Percentiles rank a stretch among this genome's conserved stretches.
Conservation (phyloP, 1,139 yeast genomes). For the Lodderomyces beijingensis region DNA sequence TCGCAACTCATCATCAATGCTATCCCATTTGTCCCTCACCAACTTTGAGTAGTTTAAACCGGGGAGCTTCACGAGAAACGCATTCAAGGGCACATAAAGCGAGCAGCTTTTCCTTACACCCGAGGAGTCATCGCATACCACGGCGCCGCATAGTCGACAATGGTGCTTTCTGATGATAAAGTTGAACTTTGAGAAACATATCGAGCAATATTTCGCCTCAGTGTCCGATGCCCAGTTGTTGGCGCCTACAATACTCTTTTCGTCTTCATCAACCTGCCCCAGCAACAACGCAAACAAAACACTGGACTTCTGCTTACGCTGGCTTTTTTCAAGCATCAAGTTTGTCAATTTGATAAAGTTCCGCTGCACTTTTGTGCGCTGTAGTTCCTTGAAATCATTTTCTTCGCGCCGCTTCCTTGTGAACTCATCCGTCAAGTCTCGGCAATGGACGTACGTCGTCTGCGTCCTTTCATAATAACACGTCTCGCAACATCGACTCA, state of each 20-base stretch:
- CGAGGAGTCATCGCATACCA: conserved; percentile 68
- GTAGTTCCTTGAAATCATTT: conserved; percentile 42
- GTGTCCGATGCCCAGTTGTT: conserved; percentile 65
- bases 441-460: conserved; percentile 45
- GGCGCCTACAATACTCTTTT: conserved; percentile 36
- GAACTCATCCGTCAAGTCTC: conserved; percentile 49
- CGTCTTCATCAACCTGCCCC: conserved; percentile 30
- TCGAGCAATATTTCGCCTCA: conserved; percentile 49
- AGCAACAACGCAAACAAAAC: not conserved
- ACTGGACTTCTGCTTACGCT: not conserved
- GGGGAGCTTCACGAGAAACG: conserved; percentile 42
- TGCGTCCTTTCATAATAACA: conserved; percentile 48
- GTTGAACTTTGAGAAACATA: conserved; percentile 58
- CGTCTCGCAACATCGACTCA: conserved; percentile 65
- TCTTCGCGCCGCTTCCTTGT: conserved; percentile 31
- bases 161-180: conserved; percentile 75
- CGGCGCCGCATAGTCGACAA: conserved; percentile 77
- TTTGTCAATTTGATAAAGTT: conserved; percentile 49
- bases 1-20: conserved; percentile 13
- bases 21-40: conserved; percentile 15
- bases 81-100: conserved; percentile 57
- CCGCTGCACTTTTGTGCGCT: conserved; percentile 57
- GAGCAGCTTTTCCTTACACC: conserved; percentile 52
- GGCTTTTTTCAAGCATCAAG: conserved; percentile 16
- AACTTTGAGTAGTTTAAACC: conserved; percentile 32